A percentile compares a stretch with the other conserved stretches of the same genome.
Evolutionary conservation across 805 yeast species (phyloP).

Genomic region (Allodekkera sacchari): DNA sequence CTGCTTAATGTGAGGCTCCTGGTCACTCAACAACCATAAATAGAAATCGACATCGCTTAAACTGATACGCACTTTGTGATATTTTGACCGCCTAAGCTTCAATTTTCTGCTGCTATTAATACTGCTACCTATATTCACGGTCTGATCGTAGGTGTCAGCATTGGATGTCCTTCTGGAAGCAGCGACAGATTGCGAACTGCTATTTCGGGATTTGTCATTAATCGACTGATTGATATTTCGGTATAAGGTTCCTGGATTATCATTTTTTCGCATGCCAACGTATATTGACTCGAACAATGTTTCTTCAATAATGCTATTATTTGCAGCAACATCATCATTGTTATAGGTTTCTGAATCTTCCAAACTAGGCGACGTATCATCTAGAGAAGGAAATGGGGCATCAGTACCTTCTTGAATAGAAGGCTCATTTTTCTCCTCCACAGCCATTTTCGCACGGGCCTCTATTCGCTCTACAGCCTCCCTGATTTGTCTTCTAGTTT

Average conservation of each 20-base stretch:
- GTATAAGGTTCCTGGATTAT: slow-evolving; percentile 38
- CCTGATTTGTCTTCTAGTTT: slow-evolving; percentile 58
- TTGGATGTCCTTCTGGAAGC: slow-evolving; percentile 9
- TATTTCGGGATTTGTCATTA: slow-evolving; percentile 7
- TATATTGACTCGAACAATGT: slow-evolving; percentile 74
- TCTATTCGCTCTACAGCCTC: slow-evolving; percentile 62
- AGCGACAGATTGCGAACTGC: slow-evolving; percentile 7
- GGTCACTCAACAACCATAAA: slow-evolving; percentile 35
- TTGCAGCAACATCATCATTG: slow-evolving; percentile 11
- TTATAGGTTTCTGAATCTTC: slow-evolving; percentile 5
- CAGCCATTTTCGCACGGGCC: slow-evolving; percentile 26
- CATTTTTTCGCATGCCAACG: slow-evolving; percentile 45
- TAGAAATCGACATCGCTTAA: slow-evolving; percentile 43
- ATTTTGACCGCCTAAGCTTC: slow-evolving; percentile 54
- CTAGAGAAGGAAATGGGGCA: too few species aligned
- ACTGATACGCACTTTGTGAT: slow-evolving; percentile 52
- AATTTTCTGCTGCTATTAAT: slow-evolving; percentile 37
- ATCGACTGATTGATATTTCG: slow-evolving; percentile 13
- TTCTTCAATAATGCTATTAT: slow-evolving; percentile 40
- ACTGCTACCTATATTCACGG: slow-evolving; percentile 25
- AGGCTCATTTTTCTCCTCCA: not conserved
- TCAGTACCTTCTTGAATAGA: not conserved
- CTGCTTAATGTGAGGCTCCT: slow-evolving; percentile 24
- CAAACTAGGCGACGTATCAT: slow-evolving; percentile 5
- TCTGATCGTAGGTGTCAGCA: slow-evolving; percentile 2